Percentiles rank a stretch among this genome's conserved stretches.
Evolutionary conservation across 164 flowering plant genomes (phyloP).

Genomic region (Tinospora cordifolia): DNA sequence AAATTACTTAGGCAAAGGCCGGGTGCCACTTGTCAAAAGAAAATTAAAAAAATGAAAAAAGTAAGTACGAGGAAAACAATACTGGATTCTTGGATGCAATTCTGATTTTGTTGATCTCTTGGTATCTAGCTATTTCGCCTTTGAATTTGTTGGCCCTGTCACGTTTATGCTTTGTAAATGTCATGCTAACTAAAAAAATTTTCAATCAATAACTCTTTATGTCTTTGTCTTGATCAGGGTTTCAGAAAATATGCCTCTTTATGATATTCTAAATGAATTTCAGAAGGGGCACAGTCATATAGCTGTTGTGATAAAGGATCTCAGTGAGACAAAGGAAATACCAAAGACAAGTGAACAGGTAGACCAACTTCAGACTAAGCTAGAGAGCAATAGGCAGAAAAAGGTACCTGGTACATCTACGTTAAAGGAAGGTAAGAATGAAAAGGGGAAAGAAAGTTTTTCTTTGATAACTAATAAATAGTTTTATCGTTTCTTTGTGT

Average conservation of each 20-base stretch:
- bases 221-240: conserved; percentile 22
- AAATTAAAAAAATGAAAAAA: too few relatives aligned
- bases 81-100: too few relatives aligned
- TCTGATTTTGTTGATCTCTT: too few relatives aligned
- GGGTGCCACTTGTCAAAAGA: too few relatives aligned
- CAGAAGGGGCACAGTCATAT: conserved; percentile 94
- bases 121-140: conserved; percentile 4
- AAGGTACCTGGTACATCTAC: conserved; percentile 10
- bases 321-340: conserved; percentile 32
- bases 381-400: conserved; percentile 13
- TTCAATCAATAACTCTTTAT: neutral
- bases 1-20: too few relatives aligned
- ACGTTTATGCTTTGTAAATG: neutral
- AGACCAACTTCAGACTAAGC: conserved; percentile 20
- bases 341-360: conserved; percentile 29
- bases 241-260: conserved; percentile 68
- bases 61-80: too few relatives aligned
- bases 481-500: neutral
- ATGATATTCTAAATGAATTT: conserved; percentile 87
- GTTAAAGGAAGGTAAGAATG: conserved; percentile 19
- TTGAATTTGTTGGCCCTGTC: neutral
- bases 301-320: conserved; percentile 69
- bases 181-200: too few relatives aligned
- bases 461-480: neutral
- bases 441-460: neutral